These are phyloP conservation scores for Annulohypoxylon truncatum DNA, from an alignment of 2,329 filamentous ascomycete species.

Conservation along the genomic window DNA sequence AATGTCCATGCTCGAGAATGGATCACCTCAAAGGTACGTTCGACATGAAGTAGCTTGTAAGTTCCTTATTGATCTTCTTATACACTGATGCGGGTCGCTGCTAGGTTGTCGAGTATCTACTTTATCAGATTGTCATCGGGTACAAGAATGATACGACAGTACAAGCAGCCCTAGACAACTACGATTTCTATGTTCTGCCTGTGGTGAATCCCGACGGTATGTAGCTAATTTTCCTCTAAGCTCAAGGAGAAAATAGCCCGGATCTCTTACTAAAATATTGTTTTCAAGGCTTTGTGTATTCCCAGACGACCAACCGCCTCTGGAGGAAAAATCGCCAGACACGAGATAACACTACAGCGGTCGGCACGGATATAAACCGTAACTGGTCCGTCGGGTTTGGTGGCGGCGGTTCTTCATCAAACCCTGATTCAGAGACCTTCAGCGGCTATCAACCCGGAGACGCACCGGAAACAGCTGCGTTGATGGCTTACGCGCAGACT, in stretches of 20 bases:
- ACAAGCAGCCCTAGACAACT: slow-evolving; percentile 62
- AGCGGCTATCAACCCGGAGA: slow-evolving; percentile 56
- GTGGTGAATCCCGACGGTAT: slow-evolving; percentile 64
- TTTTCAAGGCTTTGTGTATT: slow-evolving; percentile 61
- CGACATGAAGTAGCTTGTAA: slow-evolving; percentile 46
- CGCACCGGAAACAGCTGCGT: slow-evolving; percentile 60
- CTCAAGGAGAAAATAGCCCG: not conserved
- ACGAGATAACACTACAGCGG: slow-evolving; percentile 54
- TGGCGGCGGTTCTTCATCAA: slow-evolving; percentile 56
- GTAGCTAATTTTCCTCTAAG: slow-evolving; percentile 4
- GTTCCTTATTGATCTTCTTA: not conserved
- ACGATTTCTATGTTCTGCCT: slow-evolving; percentile 69
- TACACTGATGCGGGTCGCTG: not conserved
- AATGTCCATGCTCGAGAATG: slow-evolving; percentile 67
- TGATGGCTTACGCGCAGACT: slow-evolving; percentile 59
- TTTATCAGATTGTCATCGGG: slow-evolving; percentile 59
- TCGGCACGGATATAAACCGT: slow-evolving; percentile 64
- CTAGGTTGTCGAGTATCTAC: slow-evolving; percentile 60
- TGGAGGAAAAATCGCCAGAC: slow-evolving; percentile 66
- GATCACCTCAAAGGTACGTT: slow-evolving; percentile 69
- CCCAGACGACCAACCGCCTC: slow-evolving; percentile 61
- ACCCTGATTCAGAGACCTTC: slow-evolving; percentile 60
- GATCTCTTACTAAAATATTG: not conserved
- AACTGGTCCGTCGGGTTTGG: slow-evolving; percentile 64
- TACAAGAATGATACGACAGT: slow-evolving; percentile 55